Base-by-base conservation (phyloP, 176 grass and related monocot genomes). In the Zea luxurians region DNA sequence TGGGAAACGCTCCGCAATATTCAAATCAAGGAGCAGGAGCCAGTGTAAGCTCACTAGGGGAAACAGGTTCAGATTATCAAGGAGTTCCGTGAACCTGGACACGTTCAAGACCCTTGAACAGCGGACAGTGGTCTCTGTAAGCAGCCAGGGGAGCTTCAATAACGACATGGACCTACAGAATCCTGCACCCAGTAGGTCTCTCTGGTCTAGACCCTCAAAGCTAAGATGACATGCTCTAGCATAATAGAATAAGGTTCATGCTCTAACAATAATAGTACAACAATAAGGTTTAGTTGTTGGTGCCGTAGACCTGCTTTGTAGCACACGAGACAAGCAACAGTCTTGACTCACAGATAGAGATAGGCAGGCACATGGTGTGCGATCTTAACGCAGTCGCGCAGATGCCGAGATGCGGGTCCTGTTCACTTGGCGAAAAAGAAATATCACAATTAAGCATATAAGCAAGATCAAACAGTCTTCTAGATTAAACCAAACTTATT, bases 41-140 rank as follows among this genome's bases (percentile, higher is more conserved):
- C 10, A 17, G 77, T 84, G 86, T 76, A 70, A 49, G 86, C 71
- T 76, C 48, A 36, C 57, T 12, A 34, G n/a, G 86, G 77, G 77
- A 76, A 71, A 64, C 81, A 65, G 11, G 65, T 17, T 54, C 34
- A 66, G 71, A 80, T 88, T 84, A 71, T 84, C 13, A 65, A 88
- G 63, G 82, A 64, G 82, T 88, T 84, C 77, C 49, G 20, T 11
- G 71, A 65, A 84, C 82, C 41, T 80, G 63, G 71, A 80, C 77
- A 75, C 42, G 48, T 13, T 80, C 21, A 57, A 74, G 64, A 70
- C 86, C 86, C 71, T 71, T 80, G 13, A 84, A 64, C 76, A n/a
- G n/a, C n/a, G n/a, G n/a, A n/a, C n/a, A n/a, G n/a, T n/a, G n/a
- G n/a, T n/a, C n/a, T n/a, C n/a, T 74, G 63, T 61, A 70, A 74